Evolutionary conservation across 768 basidiomycete species (phyloP), one percentile per base, ranked within the genome.

Genomic region (Tephrocybe rancida): DNA sequence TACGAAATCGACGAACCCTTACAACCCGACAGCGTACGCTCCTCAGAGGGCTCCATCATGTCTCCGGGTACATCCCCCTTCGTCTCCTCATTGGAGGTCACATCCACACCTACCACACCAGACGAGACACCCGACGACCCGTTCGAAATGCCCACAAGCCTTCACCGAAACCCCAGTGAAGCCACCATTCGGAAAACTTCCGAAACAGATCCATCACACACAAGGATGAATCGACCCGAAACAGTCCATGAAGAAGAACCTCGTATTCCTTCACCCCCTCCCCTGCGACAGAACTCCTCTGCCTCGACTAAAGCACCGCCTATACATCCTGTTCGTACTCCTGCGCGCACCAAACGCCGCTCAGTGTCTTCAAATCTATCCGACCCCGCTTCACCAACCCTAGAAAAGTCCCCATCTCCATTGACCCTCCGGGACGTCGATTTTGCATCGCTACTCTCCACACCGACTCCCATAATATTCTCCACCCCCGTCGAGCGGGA

Each of bases 301-400:
- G 60, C 65, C 37, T 62, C 58, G 16, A 67, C 68, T 18, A 78
- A 75, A 51, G 67, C 76, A 13, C 82, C 91, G 24, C 85, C 87
- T 25, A 66, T 80, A 0, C 74, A 82, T 58, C 85, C 92, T 3
- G 74, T 85, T 21, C 90, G 95, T 10, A 99, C 96, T 0, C 96
- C 96, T 3, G 93, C 88, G 3, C 85, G 95, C 10, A 98, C 96
- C 2, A 99, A 99, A 67, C 87, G 96, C 3, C 89, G 96, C 21
- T 97, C 95, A 2, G 88, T 98, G 5, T 96, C 95, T 1, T 96
- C 94, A 2, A 87, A 86, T 6, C 74, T 93, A 55, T 90, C 89
- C 27, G 85, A 88, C 46, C 74, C 80, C 9, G 73, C 73, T 9
- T 81, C 84, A 0, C 78, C 81, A 1, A 71, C 72, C 0, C 66